Base-by-base conservation (phyloP, 2,329 filamentous ascomycete genomes). In the Nannizzia gypsea region DNA sequence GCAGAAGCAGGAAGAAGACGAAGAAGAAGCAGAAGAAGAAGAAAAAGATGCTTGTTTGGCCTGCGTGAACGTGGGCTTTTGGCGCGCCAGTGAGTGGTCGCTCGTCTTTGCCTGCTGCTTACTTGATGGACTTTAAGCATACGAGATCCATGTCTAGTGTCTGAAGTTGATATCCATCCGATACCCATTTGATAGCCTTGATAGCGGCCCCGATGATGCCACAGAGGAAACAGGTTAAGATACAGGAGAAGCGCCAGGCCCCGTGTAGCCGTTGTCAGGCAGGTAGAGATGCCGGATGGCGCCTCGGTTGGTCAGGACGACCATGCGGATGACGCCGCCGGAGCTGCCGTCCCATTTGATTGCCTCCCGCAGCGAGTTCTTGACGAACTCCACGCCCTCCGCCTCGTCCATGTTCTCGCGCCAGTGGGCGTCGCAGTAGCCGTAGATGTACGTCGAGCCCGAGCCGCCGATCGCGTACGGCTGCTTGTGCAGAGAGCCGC, bases 281-380 rank as follows among this genome's bases (percentile, higher is more conserved):
- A 99, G 81, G 75, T 97, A 99, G 72, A 99, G 77, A 79, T 97
- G 93, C 77, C 93, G 84, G 76, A 93, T 85, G 5, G 92, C 91
- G 38, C 93, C 93, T 71, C 88, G 84, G 69, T 85, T 85, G 64
- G 92, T 99, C 76, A 99, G 78, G 62, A 99, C 93, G 63, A 97
- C 92, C 89, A 99, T 90, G 67, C 93, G 85, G 70, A 99, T 99
- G 62, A 99, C 93, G 78, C 93, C 93, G 66, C 93, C 93, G 2
- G 93, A 97, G 79, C 91, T 96, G 65, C 93, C 93, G 73, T 99
- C 93, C 93, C 93, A 99, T 78, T 96, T 96, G 82, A 99, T 97
- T 15, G 93, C 93, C 80, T 99, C 92, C 70, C 84, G 80, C 71
- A 99, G 79, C 34, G 93, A 86, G 55, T 85, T 87, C 79, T 96